A percentile compares a stretch with the other conserved stretches of the same genome.
These are phyloP conservation scores for Colletotrichum sp. DNA, from an alignment of 2,329 filamentous ascomycete species.

Conservation along the genomic window DNA sequence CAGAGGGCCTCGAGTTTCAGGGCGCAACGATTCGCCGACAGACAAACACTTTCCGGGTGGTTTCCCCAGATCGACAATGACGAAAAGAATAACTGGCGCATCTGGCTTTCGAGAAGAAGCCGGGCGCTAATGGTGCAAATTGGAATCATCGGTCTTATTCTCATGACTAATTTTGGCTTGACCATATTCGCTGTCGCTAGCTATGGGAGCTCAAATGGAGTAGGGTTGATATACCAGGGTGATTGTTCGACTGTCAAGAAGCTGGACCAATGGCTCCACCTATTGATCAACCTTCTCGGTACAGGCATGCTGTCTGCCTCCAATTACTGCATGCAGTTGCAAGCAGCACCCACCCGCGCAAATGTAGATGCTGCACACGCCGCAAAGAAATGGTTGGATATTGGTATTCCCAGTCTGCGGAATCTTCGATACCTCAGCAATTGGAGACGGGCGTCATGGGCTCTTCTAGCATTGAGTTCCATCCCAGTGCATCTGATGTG, in stretches of 20 bases:
- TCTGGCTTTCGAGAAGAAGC: conserved; percentile 24
- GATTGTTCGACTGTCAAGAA: conserved; percentile 25
- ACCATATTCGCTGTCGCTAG: conserved; percentile 24
- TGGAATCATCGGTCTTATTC: conserved; percentile 27
- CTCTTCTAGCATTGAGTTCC: background rate
- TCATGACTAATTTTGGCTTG: conserved; percentile 24
- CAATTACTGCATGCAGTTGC: conserved; percentile 37
- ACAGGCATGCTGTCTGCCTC: conserved; percentile 32
- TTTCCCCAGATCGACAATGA: conserved; percentile 26
- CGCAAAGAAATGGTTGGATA: conserved; percentile 43
- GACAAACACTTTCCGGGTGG: conserved; percentile 16
- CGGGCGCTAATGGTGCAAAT: conserved; percentile 26
- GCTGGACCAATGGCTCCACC: conserved; percentile 26
- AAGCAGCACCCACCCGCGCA: conserved; percentile 30
- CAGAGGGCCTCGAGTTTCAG: background rate
- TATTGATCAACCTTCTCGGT: conserved; percentile 34
- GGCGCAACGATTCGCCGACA: background rate
- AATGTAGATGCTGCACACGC: conserved; percentile 44
- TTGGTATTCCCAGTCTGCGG: conserved; percentile 38
- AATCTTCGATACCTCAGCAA: background rate
- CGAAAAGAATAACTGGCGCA: conserved; percentile 19
- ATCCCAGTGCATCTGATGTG: background rate
- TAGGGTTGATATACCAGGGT: conserved; percentile 30
- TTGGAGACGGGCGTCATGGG: background rate
- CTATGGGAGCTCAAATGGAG: conserved; percentile 23